Percentiles rank a stretch among this genome's conserved stretches.
phyloP scores from a whole-genome alignment of 2,329 filamentous ascomycete species.

The Penicillium rolfsii region DNA sequence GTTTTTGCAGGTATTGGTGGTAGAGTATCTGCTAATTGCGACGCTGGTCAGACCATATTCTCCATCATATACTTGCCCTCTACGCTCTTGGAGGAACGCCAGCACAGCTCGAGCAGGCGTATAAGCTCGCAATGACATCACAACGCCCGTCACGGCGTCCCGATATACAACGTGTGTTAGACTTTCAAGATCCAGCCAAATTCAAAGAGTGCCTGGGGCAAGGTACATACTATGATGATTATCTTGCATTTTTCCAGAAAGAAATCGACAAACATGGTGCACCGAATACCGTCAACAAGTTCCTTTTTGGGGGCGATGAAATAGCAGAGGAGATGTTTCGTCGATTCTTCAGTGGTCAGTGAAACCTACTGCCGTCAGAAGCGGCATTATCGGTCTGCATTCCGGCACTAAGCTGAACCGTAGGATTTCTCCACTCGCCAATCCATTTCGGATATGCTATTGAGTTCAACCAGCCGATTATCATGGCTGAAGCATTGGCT shows the following conservation, averaged over 20 bases:
- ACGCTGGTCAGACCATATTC: conserved; percentile 30
- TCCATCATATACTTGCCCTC: conserved; percentile 31
- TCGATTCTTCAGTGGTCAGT: conserved; percentile 21
- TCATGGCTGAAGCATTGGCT: conserved; percentile 21
- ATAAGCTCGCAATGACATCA: conserved; percentile 25
- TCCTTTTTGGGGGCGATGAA: conserved; percentile 28
- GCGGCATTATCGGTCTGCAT: not conserved
- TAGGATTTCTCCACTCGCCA: conserved; percentile 22
- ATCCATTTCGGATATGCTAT: conserved; percentile 24
- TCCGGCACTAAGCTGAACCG: not conserved
- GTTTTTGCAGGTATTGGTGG: too few relatives aligned
- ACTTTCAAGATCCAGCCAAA: conserved; percentile 11
- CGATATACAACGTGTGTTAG: conserved; percentile 11
- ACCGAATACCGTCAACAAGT: conserved; percentile 25
- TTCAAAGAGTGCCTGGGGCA: conserved; percentile 16
- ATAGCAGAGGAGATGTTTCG: conserved; percentile 27
- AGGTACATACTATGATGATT: conserved; percentile 24
- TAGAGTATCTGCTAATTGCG: not conserved
- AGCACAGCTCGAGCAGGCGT: conserved; percentile 25
- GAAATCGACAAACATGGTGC: conserved; percentile 25
- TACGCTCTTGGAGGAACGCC: conserved; percentile 28
- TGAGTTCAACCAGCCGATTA: conserved; percentile 22
- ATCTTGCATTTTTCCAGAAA: conserved; percentile 29
- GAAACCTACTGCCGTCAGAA: not conserved
- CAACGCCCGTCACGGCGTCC: conserved; percentile 20